Evolutionary conservation across 2,329 filamentous ascomycete genomes (phyloP), one percentile per base, ranked within the genome.

Genomic region (Geosmithia morbida): DNA sequence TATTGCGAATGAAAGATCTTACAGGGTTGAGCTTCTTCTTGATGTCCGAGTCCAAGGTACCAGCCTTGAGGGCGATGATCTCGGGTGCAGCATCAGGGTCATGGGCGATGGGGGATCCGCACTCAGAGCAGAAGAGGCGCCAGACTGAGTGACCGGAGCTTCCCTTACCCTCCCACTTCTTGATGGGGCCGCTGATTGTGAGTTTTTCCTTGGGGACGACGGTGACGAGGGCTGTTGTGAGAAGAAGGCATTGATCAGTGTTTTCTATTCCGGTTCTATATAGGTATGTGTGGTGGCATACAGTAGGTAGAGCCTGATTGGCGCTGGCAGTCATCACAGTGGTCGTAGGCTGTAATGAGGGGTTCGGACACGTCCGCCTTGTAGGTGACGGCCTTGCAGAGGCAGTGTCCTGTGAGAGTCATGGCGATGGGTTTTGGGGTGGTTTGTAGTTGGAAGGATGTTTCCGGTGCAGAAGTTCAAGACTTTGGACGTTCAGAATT

Each of bases 311-410:
- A 83, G 53, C 80, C 80, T 46, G 66, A 74, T 66, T 84, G 80
- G 58, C 80, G 78, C 65, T 84, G 80, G 71, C 80, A 84, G 65
- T 83, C 80, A 58, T 84, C 80, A 57, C 80, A 84, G 69, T 84
- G 80, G 59, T 84, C 82, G 61, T 84, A 83, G 52, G 74, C 80
- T 46, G 75, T 76, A 61, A 74, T 42, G 48, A 74, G 57, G 47
- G 72, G 72, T 45, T 62, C 65, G 22, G 75, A 72, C 50, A 72
- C 62, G 60, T 73, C 70, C 46, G 63, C 67, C 59, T 72, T 72
- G 72, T 87, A 88, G 59, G 81, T 84, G 65, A 83, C 76, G 57
- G 76, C 73, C 61, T 79, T 79, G 73, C 80, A 84, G 53, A 84
- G 78, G 61, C 80, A 84, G 72, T 84, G 79, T 63, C 80, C 80